Conservation (phyloP, 2,329 filamentous ascomycete species). For the Ambrosiella xylebori region DNA sequence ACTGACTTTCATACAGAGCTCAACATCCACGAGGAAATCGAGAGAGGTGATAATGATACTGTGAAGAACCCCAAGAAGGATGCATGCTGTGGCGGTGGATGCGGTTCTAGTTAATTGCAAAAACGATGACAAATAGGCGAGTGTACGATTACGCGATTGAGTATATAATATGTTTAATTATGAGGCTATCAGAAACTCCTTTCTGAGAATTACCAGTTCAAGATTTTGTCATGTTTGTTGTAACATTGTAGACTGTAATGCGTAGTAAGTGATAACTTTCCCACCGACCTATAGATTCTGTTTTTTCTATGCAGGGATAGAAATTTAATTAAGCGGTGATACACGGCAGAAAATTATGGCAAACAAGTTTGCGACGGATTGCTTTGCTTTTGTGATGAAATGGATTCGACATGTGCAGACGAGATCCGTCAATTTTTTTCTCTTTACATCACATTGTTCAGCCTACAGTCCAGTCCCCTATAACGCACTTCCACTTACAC, state of each 20-base stretch:
- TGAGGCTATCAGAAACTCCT: neutral
- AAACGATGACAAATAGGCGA: neutral
- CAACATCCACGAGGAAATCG: slow-evolving; percentile 77
- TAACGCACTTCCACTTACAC: no score
- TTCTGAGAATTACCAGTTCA: neutral
- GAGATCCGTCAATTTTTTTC: neutral
- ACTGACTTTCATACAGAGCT: slow-evolving; percentile 39
- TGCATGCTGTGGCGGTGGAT: slow-evolving; percentile 1
- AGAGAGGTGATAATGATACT: slow-evolving; percentile 83
- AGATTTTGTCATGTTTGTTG: neutral
- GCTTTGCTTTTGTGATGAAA: neutral
- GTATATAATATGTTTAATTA: neutral
- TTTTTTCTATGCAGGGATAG: neutral
- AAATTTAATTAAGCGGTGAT: slow-evolving; percentile 6
- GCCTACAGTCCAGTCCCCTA: neutral
- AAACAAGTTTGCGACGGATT: neutral
- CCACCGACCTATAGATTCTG: neutral
- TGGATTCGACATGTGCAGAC: neutral
- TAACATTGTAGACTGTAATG: neutral
- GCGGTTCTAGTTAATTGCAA: slow-evolving; percentile 9
- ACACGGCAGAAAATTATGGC: slow-evolving; percentile 4
- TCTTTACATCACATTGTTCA: neutral
- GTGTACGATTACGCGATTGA: neutral
- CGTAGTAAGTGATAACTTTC: neutral
- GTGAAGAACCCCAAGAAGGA: slow-evolving; percentile 36